Evolutionary conservation across 2,329 filamentous ascomycete genomes (phyloP), one percentile per base, ranked within the genome.

Genomic region (Verticillium tricorpus): DNA sequence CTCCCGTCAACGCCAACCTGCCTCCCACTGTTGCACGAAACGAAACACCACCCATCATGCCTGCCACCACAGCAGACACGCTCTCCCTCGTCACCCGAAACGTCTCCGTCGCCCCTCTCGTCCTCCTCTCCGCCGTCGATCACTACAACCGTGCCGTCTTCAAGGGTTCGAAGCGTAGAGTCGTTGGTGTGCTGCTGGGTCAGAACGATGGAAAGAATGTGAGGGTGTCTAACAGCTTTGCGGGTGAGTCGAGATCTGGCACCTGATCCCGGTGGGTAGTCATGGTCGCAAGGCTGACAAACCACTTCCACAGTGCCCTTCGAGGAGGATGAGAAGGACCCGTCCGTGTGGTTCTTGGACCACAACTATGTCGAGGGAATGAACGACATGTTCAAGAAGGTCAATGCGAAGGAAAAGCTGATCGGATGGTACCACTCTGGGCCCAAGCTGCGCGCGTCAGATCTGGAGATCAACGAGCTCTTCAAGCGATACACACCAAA

Each of bases 361-460:
- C 95, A 99, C 85, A 98, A 98, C 85, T 99, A 97, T 73, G 91
- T 99, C 77, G 95, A 99, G 79, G 92, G 90, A 70, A 99, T 99
- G 95, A 96, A 95, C 80, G 95, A 98, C 78, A 99, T 99, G 95
- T 99, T 99, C 86, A 99, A 99, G 84, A 98, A 98, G 82, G 93
- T 99, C 84, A 99, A 99, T 81, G 95, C 95, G 64, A 85, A 92
- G 67, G 95, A 99, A 82, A 98, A 98, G 87, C 85, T 99, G 76
- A 96, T 99, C 84, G 95, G 95, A 73, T 99, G 95, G 95, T 99
- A 99, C 78, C 95, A 99, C 80, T 96, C 95, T 22, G 95, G 95
- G 52, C 95, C 95, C 45, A 99, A 98, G 84, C 84, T 99, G 72
- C 89, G 95, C 74, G 94, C 93, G 61, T 97, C 95, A 56, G 95